Base-by-base conservation (phyloP, 495 filamentous ascomycete genomes). In the Lepidopterella palustris region DNA sequence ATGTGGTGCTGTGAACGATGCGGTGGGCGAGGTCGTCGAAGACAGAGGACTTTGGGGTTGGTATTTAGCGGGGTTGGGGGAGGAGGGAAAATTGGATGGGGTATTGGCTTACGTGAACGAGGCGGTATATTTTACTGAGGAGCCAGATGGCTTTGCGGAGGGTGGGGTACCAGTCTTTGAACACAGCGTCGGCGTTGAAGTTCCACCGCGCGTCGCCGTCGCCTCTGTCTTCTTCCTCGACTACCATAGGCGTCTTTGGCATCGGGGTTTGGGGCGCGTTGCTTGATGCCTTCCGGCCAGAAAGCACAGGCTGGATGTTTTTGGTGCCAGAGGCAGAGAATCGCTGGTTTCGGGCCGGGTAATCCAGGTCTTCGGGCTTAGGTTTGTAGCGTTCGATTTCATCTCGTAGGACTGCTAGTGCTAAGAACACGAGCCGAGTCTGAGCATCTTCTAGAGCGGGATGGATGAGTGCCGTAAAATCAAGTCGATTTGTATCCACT, bases 71-170 rank as follows among this genome's bases (percentile, higher is more conserved):
- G 15, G 27, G 35, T 26, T 39, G 26, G 57, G 57, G 57, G 24
- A 35, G 27, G 57, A 57, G 39, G 48, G n/a, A n/a, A n/a, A n/a
- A n/a, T n/a, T n/a, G n/a, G 20, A 56, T 60, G 29, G 42, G 42
- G 55, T 56, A 35, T 40, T 23, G 1, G 81, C 82, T 71, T 74
- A 87, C 88, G 73, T 90, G 86, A 26, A 92, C 83, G 69, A 88
- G 77, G 68, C 89, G 87, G 70, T 95, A 92, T 64, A 93, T 92
- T 68, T 88, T 79, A 65, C 84, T 87, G 9, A 95, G 79, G 0
- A 95, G 82, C 80, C 89, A 89, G 20, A 93, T 85, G 0, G 89
- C 88, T 64, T 85, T 87, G 61, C 84, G 82, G 21, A 90, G 74
- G 0, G 88, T 87, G 0, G 88, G 87, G 77, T 79, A 88, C 82